Base-by-base conservation (phyloP, 768 basidiomycete species). In the Rhodosporidiobolus odoratus region DNA sequence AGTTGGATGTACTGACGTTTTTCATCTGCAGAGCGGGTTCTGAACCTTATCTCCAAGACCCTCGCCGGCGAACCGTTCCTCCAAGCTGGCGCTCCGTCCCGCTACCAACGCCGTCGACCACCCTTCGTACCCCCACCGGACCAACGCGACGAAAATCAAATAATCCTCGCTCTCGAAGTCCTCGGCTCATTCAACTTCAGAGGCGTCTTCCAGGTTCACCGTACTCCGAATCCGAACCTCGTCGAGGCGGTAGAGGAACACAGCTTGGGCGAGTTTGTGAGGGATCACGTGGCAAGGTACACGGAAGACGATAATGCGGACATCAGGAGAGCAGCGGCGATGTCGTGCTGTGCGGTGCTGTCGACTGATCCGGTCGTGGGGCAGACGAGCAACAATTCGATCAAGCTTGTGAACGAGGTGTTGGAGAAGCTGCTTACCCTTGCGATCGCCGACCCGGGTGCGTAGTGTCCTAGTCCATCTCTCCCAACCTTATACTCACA, bases 351-450 rank as follows among this genome's bases (percentile, higher is more conserved):
- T 76, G 86, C 85, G 56, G 84, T 98, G 21, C 95, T 98, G 77
- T 87, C 93, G 68, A 87, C 88, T 66, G 96, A 99, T 80, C 93
- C 94, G 0, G 96, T 98, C 60, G 93, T 91, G 78, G 91, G 90
- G 75, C 94, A 97, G 80, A 89, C 92, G 16, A 95, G 92, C 82
- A 92, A 88, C 75, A 91, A 97, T 80, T 90, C 94, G 13, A 95
- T 96, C 64, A 92, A 97, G 77, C 88, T 98, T 68, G 94, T 99
- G 77, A 92, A 91, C 79, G 95, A 98, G 73, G 94, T 98, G n/a
- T 84, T 98, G 50, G 93, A 96, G 79, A 98, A 97, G 79, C 84
- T 99, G 19, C 80, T 98, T 65, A 94, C 91, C 3, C 91, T 97
- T 40, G 95, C 75, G 10, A 76, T 77, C 30, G 76, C 75, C 37